Evolutionary conservation across 176 grass and related monocot species (phyloP).

Genomic region (Aegilops sharonensis): DNA sequence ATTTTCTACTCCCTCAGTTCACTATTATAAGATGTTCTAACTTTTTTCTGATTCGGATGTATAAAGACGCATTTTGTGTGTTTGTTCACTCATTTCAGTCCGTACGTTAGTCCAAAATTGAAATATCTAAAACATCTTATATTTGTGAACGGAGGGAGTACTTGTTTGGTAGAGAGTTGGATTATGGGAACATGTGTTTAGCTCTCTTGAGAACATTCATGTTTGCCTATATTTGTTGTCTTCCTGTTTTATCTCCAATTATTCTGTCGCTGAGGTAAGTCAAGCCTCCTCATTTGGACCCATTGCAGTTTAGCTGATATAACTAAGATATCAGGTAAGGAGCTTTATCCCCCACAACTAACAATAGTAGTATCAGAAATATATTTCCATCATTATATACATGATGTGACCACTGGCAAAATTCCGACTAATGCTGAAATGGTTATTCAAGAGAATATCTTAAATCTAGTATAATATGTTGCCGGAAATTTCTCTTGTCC

Average conservation of each 20-base stretch:
- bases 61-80: no score
- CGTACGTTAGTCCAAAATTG: no score
- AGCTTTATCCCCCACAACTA: conserved; percentile 4
- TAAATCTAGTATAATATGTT: conserved; percentile 4
- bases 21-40: no score
- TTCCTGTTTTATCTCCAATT: not conserved
- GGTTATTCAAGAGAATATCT: not conserved
- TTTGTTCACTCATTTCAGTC: no score
- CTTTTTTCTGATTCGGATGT: no score
- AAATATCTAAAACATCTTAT: no score
- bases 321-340: conserved; percentile 1
- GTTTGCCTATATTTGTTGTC: not conserved
- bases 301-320: conserved; percentile 19
- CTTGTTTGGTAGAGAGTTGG: not conserved
- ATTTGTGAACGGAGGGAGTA: no score
- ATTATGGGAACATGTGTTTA: not conserved
- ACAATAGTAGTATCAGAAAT: conserved; percentile 9
- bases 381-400: not conserved
- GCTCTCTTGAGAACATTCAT: not conserved
- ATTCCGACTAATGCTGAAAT: not conserved
- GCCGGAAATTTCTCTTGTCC: not conserved
- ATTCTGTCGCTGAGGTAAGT: not conserved
- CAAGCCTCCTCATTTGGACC: not conserved
- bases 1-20: not conserved
- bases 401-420: conserved; percentile 1